Base-by-base conservation (phyloP, 805 yeast genomes). In the Ogataea methylovora region DNA sequence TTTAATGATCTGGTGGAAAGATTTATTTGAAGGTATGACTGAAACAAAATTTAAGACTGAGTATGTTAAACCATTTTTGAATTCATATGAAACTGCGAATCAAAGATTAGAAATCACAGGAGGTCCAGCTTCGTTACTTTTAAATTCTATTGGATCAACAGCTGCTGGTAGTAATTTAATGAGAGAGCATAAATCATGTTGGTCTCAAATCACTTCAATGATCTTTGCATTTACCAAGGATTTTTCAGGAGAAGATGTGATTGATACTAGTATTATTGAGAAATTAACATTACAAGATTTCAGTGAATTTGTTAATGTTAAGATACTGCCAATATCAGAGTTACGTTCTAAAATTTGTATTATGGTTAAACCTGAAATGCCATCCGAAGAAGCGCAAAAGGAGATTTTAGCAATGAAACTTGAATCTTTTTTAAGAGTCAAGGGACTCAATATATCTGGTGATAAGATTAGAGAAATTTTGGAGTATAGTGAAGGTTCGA, bases 141-240 rank as follows among this genome's bases (percentile, higher is more conserved):
- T 46, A 11, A 51, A 51, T 15, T 38, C 51, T 7, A 39, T 54
- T 14, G 51, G 51, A 3, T 29, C 40, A n/a, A 30, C 37, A 17
- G 38, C 41, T 26, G 48, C 42, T 9, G 49, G 40, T 12, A 40
- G 42, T 16, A 48, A 40, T 17, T 24, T 44, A 8, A 36, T 67
- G 46, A 62, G 52, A 28, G 38, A 47, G 4, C 88, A 81, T 50
- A 65, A 61, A 38, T 56, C 56, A 21, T 43, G 52, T 25, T 67
- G 74, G 69, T 76, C 70, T 35, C 71, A 71, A 37, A 74, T 79
- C 3, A 42, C 63, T 4, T 65, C 60, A 26, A 54, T 58, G 32
- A 61, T 65, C 3, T 71, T 65, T 40, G 42, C 56, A 18, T 75
- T 73, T 43, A 46, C 58, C 0, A 54, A 55, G 9, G 44, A 42